Evolutionary conservation across 108 stramenopile species (phyloP), one percentile per base, ranked within the genome.

Genomic region (Nitzschia palea): DNA sequence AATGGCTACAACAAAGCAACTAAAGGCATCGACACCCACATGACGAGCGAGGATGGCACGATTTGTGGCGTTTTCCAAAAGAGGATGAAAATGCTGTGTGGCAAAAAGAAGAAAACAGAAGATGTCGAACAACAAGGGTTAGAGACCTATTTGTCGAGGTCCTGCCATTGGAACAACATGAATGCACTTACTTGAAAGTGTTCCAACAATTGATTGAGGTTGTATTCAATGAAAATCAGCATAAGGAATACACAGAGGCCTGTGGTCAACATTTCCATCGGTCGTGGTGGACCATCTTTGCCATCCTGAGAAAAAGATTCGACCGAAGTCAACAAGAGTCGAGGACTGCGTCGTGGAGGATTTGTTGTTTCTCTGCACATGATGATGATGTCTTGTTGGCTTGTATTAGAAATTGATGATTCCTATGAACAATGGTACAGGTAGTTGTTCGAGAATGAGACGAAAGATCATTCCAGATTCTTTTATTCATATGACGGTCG

Each of bases 31-130:
- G 8, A 85, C 80, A 3, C 84, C 88, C 3, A 95, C 28, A 51
- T 95, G 94, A 22, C 94, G 73, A 0, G 94, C 85, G n/a, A 95
- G 37, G 26, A 95, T 86, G 10, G 73, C 63, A 26, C 90, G 87
- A 78, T 89, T 87, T 45, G 59, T 63, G 44, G 80, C 69, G 23
- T 51, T 45, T 44, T 77, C 57, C 42, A 94, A 66, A 1, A 94
- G 36, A 1, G 83, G 81, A 70, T 88, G 85, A 17, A 69, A 27
- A 65, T 83, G 75, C 74, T 82, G 14, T 60, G n/a, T n/a, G n/a
- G n/a, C n/a, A n/a, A n/a, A n/a, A n/a, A n/a, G n/a, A n/a, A n/a
- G n/a, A n/a, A 43, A 26, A 28, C 30, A 40, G 1, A 44, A 44
- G 20, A 45, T 62, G 45, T 44, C 36, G 27, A 53, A 33, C 15